Conservation (phyloP, 2,329 filamentous ascomycete species). For the Metarhizium anisopliae region DNA sequence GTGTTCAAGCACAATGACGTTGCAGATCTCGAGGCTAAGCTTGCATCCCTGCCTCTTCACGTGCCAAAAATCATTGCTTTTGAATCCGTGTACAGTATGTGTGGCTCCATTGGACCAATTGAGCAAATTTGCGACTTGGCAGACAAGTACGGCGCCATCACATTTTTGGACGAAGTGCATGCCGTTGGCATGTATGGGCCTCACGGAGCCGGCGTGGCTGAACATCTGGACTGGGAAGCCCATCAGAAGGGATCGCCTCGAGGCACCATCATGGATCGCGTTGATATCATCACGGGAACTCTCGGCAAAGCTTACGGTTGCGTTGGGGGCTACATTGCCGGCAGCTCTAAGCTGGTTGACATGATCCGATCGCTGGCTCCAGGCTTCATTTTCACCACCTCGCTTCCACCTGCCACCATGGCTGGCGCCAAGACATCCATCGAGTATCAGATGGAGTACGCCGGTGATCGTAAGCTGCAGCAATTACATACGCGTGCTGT, state of each 20-base stretch:
- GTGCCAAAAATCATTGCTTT: conserved; percentile 98
- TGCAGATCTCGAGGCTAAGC: conserved; percentile 83
- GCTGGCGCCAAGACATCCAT: conserved; percentile 86
- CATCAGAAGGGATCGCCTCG: conserved; percentile 65
- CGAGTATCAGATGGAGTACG: conserved; percentile 81
- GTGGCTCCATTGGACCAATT: conserved; percentile 91
- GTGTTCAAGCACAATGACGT: conserved; percentile 99
- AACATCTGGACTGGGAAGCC: conserved; percentile 90
- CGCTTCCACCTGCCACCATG: conserved; percentile 92
- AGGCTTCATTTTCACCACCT: conserved; percentile 98
- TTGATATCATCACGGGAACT: conserved; percentile 97
- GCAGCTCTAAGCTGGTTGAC: conserved; percentile 77
- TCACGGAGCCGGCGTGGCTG: conserved; percentile 87
- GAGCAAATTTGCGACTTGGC: conserved; percentile 92
- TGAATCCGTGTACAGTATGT: conserved; percentile 99
- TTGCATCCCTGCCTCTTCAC: conserved; percentile 75
- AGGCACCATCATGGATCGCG: conserved; percentile 87
- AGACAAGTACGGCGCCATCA: conserved; percentile 95
- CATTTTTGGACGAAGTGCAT: conserved; percentile 97
- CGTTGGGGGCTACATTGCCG: conserved; percentile 95
- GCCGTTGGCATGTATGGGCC: conserved; percentile 99
- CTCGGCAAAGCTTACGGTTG: conserved; percentile 97
- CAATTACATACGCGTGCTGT: conserved; percentile 94
- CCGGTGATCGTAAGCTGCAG: conserved; percentile 82
- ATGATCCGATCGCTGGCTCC: conserved; percentile 89